phyloP scores from a whole-genome alignment of 2,329 filamentous ascomycete genomes.

The Alternaria arborescens region DNA sequence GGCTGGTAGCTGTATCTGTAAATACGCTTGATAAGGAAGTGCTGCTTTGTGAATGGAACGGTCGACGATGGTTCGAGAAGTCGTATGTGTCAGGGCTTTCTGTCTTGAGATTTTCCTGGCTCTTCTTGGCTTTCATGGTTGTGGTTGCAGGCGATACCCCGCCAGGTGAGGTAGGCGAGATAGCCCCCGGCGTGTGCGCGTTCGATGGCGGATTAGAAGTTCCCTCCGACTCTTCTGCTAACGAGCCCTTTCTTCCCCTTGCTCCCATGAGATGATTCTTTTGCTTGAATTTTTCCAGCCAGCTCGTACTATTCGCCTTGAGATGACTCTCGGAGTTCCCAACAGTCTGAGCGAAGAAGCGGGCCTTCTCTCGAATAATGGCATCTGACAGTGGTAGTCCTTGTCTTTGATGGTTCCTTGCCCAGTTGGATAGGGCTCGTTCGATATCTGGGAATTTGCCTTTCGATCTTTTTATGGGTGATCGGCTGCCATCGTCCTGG shows the following conservation, averaged over 20 bases:
- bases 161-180: slow-evolving; percentile 77
- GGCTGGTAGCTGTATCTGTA: slow-evolving; percentile 73
- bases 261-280: slow-evolving; percentile 73
- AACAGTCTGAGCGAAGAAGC: slow-evolving; percentile 78
- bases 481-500: slow-evolving; percentile 78
- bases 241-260: slow-evolving; percentile 63
- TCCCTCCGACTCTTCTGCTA: slow-evolving; percentile 73
- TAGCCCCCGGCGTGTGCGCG: slow-evolving; percentile 69
- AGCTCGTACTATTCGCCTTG: slow-evolving; percentile 75
- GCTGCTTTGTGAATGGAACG: slow-evolving; percentile 70
- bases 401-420: slow-evolving; percentile 79
- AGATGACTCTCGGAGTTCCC: slow-evolving; percentile 75
- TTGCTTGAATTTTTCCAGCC: slow-evolving; percentile 96
- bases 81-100: slow-evolving; percentile 67
- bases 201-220: slow-evolving; percentile 64
- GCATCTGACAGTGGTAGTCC: slow-evolving; percentile 78
- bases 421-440: slow-evolving; percentile 86
- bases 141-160: slow-evolving; percentile 75
- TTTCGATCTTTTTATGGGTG: slow-evolving; percentile 82
- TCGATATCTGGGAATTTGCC: slow-evolving; percentile 92
- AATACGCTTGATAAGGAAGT: slow-evolving; percentile 74
- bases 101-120: slow-evolving; percentile 71
- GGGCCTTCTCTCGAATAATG: slow-evolving; percentile 85
- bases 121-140: slow-evolving; percentile 68
- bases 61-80: slow-evolving; percentile 67